Conservation (phyloP, 495 filamentous ascomycete species). For the Penicillium bovifimosum region DNA sequence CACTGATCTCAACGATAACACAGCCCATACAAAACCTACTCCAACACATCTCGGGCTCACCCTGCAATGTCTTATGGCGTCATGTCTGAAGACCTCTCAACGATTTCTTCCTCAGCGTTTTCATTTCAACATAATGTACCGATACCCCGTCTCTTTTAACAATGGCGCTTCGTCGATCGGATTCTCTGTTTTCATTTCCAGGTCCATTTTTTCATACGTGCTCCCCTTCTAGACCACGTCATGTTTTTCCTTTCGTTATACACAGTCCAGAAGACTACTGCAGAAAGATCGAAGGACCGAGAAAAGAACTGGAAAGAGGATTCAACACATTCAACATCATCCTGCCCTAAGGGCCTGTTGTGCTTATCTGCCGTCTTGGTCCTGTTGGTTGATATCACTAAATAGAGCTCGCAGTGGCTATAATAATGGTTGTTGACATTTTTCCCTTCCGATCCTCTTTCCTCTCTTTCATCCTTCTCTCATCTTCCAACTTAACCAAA, state of each 20-base stretch:
- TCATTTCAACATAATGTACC: conserved; percentile 42
- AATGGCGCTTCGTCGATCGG: conserved; percentile 29
- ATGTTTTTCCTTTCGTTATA: conserved; percentile 3
- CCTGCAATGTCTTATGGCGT: conserved; percentile 42
- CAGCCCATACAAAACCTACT: conserved; percentile 19
- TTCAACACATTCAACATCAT: conserved; percentile 36
- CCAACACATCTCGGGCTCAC: conserved; percentile 28
- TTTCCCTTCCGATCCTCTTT: neutral
- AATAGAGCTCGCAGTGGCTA: neutral
- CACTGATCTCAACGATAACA: conserved; percentile 38
- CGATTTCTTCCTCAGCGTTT: conserved; percentile 46
- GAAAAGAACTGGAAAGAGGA: conserved; percentile 15
- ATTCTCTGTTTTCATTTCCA: conserved; percentile 24
- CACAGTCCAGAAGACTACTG: conserved; percentile 3
- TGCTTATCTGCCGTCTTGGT: neutral
- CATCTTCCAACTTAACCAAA: too few relatives aligned
- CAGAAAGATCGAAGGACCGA: conserved; percentile 2
- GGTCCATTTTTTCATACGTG: conserved; percentile 14
- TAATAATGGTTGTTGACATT: neutral
- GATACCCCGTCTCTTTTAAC: conserved; percentile 39
- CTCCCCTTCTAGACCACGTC: conserved; percentile 9
- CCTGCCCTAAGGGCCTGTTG: conserved; percentile 7
- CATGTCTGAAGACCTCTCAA: conserved; percentile 48
- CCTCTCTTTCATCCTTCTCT: neutral
- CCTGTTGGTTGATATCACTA: neutral